A percentile compares a stretch with the other conserved stretches of the same genome.
phyloP scores from a whole-genome alignment of 495 filamentous ascomycete genomes.

The Bombardia bombarda region DNA sequence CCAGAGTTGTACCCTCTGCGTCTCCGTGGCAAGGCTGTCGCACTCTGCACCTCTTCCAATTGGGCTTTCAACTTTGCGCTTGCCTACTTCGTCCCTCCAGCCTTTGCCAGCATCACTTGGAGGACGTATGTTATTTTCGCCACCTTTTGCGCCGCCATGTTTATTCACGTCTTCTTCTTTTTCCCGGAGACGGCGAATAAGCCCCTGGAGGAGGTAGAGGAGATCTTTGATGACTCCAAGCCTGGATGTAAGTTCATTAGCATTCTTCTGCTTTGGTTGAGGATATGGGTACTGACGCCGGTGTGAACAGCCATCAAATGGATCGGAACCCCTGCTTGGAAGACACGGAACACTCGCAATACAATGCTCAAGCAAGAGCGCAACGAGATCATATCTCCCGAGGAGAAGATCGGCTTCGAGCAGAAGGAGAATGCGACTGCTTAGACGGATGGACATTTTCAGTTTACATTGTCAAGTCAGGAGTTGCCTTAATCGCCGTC shows the following conservation, averaged over 20 bases:
- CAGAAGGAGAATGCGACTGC: constrained; percentile 5
- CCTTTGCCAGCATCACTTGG: constrained; percentile 69
- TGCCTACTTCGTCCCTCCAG: constrained; percentile 67
- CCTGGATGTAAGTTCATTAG: constrained; percentile 13
- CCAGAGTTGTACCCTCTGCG: constrained; percentile 68
- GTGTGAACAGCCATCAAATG: constrained; percentile 45
- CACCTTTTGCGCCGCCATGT: constrained; percentile 65
- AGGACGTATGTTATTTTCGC: constrained; percentile 68
- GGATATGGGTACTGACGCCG: constrained; percentile 7
- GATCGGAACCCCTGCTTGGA: constrained; percentile 64
- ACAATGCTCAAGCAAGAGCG: constrained; percentile 23
- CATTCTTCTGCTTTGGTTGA: not conserved
- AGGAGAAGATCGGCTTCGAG: constrained; percentile 21
- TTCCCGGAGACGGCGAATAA: constrained; percentile 82
- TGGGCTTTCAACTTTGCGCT: constrained; percentile 80
- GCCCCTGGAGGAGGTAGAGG: constrained; percentile 68
- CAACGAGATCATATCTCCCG: constrained; percentile 20
- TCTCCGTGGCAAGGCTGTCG: constrained; percentile 65
- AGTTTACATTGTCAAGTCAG: not conserved
- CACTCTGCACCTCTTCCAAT: constrained; percentile 62
- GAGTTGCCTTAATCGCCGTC: not conserved
- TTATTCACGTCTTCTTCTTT: constrained; percentile 68
- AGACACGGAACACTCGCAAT: constrained; percentile 41
- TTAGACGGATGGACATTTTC: not conserved
- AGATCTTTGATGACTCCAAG: constrained; percentile 51